Evolutionary conservation across 208 protist species (phyloP).

Genomic region (Wallacemonas collosoma): DNA sequence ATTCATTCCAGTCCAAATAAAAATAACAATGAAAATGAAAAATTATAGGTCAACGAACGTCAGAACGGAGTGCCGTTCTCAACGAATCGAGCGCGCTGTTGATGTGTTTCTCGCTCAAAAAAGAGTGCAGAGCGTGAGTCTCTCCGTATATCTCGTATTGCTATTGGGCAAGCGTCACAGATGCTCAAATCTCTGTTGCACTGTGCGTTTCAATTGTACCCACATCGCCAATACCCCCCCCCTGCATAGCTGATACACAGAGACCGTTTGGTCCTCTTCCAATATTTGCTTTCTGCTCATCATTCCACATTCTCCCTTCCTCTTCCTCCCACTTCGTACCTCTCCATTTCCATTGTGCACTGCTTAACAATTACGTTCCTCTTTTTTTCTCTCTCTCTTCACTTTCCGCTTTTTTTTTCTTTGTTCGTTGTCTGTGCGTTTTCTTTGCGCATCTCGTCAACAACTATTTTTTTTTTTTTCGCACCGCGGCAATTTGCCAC

Average conservation of each 20-base stretch:
- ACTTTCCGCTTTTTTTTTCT: constrained; percentile 5
- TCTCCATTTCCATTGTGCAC: not conserved
- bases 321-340: not conserved
- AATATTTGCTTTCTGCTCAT: too few relatives aligned
- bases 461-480: constrained; percentile 3
- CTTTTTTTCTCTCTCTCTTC: not conserved
- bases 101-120: too few relatives aligned
- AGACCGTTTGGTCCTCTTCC: too few relatives aligned
- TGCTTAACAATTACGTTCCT: not conserved
- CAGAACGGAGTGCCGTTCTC: too few relatives aligned
- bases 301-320: not conserved
- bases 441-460: not conserved
- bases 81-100: too few relatives aligned
- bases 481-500: not conserved
- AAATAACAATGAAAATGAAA: constrained; percentile 16
- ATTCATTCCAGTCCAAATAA: constrained; percentile 20
- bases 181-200: too few relatives aligned
- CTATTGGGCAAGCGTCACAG: too few relatives aligned
- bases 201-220: too few relatives aligned
- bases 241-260: too few relatives aligned
- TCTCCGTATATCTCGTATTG: too few relatives aligned
- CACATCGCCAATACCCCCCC: too few relatives aligned
- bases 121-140: too few relatives aligned
- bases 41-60: not conserved
- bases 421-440: constrained; percentile 15